These are phyloP conservation scores for Cylindrodendrum hubeiense DNA, from an alignment of 2,329 filamentous ascomycete species.

Conservation along the genomic window DNA sequence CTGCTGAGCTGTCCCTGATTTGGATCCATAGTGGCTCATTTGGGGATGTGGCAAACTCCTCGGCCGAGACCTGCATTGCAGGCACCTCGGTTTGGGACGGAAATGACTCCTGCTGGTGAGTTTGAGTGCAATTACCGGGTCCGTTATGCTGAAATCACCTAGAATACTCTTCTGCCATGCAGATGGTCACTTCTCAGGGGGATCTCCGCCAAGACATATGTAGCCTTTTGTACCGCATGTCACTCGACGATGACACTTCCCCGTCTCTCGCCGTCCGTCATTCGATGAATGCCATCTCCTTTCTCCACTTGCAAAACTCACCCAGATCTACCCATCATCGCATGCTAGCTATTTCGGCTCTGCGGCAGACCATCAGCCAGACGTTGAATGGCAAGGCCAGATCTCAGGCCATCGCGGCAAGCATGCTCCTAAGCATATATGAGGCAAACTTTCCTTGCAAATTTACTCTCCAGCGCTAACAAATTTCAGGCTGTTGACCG, in stretches of 20 bases:
- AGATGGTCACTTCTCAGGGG: constrained; percentile 13
- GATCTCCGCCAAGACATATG: constrained; percentile 19
- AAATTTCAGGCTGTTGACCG: background rate
- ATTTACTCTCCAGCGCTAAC: background rate
- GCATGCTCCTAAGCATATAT: constrained; percentile 17
- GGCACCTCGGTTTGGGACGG: constrained; percentile 1
- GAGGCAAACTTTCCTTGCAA: background rate
- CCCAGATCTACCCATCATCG: constrained; percentile 6
- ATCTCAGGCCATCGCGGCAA: constrained; percentile 14
- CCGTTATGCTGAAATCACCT: background rate
- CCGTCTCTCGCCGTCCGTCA: constrained; percentile 20
- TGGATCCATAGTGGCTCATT: background rate
- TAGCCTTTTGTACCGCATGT: constrained; percentile 17
- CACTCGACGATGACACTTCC: constrained; percentile 4
- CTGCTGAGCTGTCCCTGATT: background rate
- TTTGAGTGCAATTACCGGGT: background rate
- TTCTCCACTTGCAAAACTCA: constrained; percentile 3
- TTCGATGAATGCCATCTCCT: constrained; percentile 17
- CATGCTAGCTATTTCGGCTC: constrained; percentile 5
- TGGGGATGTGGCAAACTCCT: background rate
- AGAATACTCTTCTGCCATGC: constrained; percentile 11
- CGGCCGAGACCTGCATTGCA: background rate
- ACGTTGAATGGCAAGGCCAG: background rate
- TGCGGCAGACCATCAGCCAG: constrained; percentile 3
- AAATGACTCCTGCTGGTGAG: constrained; percentile 8